Percentiles rank a stretch among this genome's conserved stretches.
Evolutionary conservation across 2,329 filamentous ascomycete species (phyloP).

Genomic region (Penicillium sp.): DNA sequence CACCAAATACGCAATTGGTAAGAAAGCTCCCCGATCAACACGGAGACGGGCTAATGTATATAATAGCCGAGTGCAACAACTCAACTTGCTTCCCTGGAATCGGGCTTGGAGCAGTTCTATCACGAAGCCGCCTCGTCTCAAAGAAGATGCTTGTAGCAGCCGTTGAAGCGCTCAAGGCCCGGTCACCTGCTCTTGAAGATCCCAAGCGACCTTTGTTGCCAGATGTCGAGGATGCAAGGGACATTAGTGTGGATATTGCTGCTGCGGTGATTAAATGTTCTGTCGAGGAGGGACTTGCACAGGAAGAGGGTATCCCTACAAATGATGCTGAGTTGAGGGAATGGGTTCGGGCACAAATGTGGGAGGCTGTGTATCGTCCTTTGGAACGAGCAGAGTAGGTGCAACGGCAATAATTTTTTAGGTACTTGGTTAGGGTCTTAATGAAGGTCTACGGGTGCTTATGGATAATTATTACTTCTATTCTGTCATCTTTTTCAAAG

Average conservation of each 20-base stretch:
- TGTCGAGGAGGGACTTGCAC: conserved; percentile 62
- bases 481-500: no score
- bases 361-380: conserved; percentile 37
- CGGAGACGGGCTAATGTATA: not conserved
- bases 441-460: not conserved
- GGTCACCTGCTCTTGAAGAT: conserved; percentile 65
- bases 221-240: conserved; percentile 66
- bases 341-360: conserved; percentile 43
- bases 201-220: conserved; percentile 64
- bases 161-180: conserved; percentile 63
- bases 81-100: conserved; percentile 81
- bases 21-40: conserved; percentile 12
- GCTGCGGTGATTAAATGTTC: conserved; percentile 68
- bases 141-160: conserved; percentile 79
- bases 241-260: conserved; percentile 73
- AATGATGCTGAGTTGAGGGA: conserved; percentile 33
- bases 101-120: conserved; percentile 71
- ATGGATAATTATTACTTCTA: no score
- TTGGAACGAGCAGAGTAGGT: conserved; percentile 13
- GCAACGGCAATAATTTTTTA: not conserved
- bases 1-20: conserved; percentile 51
- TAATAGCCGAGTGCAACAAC: conserved; percentile 78
- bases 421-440: not conserved
- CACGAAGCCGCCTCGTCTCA: conserved; percentile 60
- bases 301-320: conserved; percentile 59